A percentile compares a stretch with the other conserved stretches of the same genome.
Evolutionary conservation across 2,329 filamentous ascomycete species (phyloP).

Genomic region (Clarireedia hainanense): DNA sequence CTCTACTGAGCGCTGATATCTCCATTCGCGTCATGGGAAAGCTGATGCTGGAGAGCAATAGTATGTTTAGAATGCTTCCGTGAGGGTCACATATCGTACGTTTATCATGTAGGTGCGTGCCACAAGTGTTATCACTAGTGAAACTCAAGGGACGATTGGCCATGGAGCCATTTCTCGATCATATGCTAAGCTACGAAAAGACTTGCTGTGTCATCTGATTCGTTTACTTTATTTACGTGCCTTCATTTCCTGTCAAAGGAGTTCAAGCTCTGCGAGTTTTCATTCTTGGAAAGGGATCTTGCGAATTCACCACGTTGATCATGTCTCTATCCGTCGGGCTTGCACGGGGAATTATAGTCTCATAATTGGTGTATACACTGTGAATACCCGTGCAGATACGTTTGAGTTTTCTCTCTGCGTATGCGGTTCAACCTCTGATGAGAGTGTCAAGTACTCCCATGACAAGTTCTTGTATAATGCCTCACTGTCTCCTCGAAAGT

Average conservation of each 20-base stretch:
- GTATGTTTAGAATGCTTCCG: conserved; percentile 4
- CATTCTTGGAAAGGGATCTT: neutral
- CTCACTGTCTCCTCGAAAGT: neutral
- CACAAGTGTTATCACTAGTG: neutral
- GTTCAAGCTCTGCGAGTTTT: neutral
- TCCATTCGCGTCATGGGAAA: neutral
- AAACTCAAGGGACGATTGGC: neutral
- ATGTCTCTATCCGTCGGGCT: conserved; percentile 2
- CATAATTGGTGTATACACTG: conserved; percentile 2
- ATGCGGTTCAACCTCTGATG: neutral
- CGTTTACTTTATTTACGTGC: neutral
- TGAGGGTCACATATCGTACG: conserved; percentile 6
- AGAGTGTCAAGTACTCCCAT: neutral
- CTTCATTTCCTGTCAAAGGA: neutral
- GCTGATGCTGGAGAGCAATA: neutral
- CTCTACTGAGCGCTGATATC: neutral
- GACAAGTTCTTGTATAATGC: neutral
- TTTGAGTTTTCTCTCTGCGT: neutral
- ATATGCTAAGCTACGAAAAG: neutral
- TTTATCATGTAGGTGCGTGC: conserved; percentile 1
- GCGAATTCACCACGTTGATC: conserved; percentile 1
- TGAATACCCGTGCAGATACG: neutral
- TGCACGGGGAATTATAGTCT: conserved; percentile 1
- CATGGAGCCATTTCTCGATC: neutral
- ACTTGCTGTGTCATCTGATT: neutral